phyloP scores from a whole-genome alignment of 2,329 filamentous ascomycete genomes.

The Pseudocercospora macadamiae region DNA sequence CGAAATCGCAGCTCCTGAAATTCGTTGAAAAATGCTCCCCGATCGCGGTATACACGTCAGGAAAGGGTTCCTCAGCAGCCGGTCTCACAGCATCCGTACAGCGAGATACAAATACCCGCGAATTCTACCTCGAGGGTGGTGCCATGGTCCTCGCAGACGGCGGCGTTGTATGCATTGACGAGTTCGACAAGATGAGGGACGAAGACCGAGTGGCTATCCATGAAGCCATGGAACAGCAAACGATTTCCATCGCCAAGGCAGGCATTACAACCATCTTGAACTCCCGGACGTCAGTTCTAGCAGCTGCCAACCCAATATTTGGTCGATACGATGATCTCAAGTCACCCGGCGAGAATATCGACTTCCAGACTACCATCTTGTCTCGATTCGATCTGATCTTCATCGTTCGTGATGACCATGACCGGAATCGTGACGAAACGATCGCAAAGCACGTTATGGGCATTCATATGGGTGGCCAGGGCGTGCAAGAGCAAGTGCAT shows the following conservation, averaged over 20 bases:
- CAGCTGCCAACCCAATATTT: conserved; percentile 96
- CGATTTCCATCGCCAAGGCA: conserved; percentile 97
- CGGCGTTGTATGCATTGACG: conserved; percentile 96
- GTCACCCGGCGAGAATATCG: conserved; percentile 95
- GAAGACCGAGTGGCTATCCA: conserved; percentile 97
- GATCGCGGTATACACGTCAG: conserved; percentile 97
- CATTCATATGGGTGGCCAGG: conserved; percentile 90
- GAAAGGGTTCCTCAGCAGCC: conserved; percentile 95
- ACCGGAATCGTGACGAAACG: conserved; percentile 82
- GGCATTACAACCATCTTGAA: conserved; percentile 98
- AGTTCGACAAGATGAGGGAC: conserved; percentile 99
- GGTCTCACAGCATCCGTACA: conserved; percentile 98
- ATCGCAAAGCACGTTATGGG: conserved; percentile 98
- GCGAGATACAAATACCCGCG: conserved; percentile 84
- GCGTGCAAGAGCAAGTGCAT: conserved; percentile 82
- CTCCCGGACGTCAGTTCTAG: conserved; percentile 89
- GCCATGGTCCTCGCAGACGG: conserved; percentile 98
- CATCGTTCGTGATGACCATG: conserved; percentile 95
- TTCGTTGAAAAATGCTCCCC: conserved; percentile 96
- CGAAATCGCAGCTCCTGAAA: conserved; percentile 95
- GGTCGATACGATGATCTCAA: conserved; percentile 98
- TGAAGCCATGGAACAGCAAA: conserved; percentile 99
- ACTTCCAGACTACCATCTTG: conserved; percentile 97
- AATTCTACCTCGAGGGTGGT: conserved; percentile 97
- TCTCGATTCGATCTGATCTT: conserved; percentile 99